These are phyloP conservation scores for Rhynchospora pubera DNA, from an alignment of 176 grass and related monocot species.

Conservation along the genomic window DNA sequence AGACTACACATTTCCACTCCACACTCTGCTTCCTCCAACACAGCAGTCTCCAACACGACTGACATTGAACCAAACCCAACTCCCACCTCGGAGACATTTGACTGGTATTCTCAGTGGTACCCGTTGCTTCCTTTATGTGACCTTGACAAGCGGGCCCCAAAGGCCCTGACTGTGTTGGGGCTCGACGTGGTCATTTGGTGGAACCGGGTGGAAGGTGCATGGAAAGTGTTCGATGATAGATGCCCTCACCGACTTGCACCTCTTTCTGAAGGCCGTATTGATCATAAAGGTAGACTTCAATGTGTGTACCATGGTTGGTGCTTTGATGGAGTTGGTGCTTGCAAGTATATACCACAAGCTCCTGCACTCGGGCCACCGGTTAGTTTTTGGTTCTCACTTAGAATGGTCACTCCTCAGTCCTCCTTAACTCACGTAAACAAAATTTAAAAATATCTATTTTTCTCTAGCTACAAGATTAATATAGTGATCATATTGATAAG, in stretches of 20 bases:
- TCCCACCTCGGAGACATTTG: conserved; percentile 33
- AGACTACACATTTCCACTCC: neutral
- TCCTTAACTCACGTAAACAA: too few species aligned
- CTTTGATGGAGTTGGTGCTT: conserved; percentile 66
- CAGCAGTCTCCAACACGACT: conserved; percentile 10
- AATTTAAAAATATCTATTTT: too few species aligned
- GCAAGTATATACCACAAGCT: conserved; percentile 79
- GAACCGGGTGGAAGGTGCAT: conserved; percentile 44
- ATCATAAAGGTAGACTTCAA: conserved; percentile 66
- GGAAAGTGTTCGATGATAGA: conserved; percentile 74
- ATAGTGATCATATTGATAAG: too few species aligned
- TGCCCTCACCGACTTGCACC: conserved; percentile 85
- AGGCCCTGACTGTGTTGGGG: conserved; percentile 70
- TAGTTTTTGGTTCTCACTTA: too few species aligned
- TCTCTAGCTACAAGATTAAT: too few species aligned
- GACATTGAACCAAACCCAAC: neutral
- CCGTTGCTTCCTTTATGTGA: conserved; percentile 61
- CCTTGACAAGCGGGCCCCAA: conserved; percentile 62
- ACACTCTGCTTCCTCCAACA: neutral
- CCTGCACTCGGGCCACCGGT: conserved; percentile 52
- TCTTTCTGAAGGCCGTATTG: conserved; percentile 79
- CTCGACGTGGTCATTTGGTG: conserved; percentile 71
- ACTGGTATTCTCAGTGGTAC: conserved; percentile 87
- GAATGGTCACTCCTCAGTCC: too few species aligned
- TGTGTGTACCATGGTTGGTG: conserved; percentile 98